Evolutionary conservation across 352 stramenopile species (phyloP), one percentile per base, ranked within the genome.

Genomic region (Pythium brassicae): DNA sequence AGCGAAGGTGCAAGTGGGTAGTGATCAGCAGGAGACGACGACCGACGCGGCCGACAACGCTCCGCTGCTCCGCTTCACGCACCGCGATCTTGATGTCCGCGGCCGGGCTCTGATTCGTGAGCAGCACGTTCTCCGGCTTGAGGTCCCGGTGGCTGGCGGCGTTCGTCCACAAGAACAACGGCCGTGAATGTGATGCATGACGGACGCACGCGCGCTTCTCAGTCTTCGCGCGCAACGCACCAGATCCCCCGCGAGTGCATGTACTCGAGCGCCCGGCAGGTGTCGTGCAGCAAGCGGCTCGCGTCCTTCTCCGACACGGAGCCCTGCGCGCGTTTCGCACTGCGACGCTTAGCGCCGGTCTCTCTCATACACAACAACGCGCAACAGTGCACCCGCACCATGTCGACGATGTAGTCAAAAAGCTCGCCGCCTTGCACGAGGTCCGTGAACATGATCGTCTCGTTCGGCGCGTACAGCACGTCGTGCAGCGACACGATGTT

Each of bases 401-500:
- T 43, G 39, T 50, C 69, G 19, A 88, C 79, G 29, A 92, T 92
- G 55, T 86, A 92, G 66, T 90, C 74, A 50, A 92, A 90, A 7
- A 92, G 67, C 57, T 92, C 79, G 27, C 82, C 79, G 45, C 82
- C 82, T 66, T 85, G 64, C 20, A 89, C 78, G 12, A 92, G 68
- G 48, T 92, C 82, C 52, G 68, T 89, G 56, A 92, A 68, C 79
- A 92, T 89, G 52, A 90, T 89, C 10, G 78, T 90, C 60, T 88
- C 72, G 26, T 84, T 62, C 39, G 82, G 63, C 4, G 75, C 57
- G 50, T 75, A 77, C 9, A 90, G 53, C 20, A 89, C 76, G 52
- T 90, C 79, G 20, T 86, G 76, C 10, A 92, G 68, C 11, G 73
- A 86, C 42, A 92, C 74, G 32, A 90, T 88, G 58, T 90, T 82